Conservation (phyloP, 352 stramenopile species). For the Phytophthora syringae region DNA sequence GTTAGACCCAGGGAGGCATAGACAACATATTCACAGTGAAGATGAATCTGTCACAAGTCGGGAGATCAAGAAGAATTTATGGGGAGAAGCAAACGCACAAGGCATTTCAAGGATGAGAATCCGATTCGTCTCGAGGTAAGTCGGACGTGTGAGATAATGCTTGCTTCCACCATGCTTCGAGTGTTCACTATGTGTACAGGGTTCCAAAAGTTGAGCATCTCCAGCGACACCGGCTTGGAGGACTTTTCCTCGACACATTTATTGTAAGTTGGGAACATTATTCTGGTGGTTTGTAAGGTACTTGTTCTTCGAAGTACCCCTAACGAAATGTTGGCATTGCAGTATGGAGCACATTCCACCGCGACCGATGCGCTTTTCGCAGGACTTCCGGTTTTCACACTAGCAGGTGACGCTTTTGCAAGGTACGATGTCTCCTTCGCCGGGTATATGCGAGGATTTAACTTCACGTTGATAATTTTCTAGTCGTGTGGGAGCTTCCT, state of each 20-base stretch:
- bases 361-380: constrained; percentile 89
- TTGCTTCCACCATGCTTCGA: background rate
- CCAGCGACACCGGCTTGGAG: constrained; percentile 61
- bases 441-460: constrained; percentile 31
- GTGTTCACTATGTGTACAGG: constrained; percentile 28
- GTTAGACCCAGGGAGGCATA: constrained; percentile 56
- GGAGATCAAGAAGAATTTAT: constrained; percentile 58
- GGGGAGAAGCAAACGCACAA: constrained; percentile 49
- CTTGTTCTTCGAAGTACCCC: too few relatives aligned
- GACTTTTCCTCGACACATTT: constrained; percentile 94
- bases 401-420: constrained; percentile 70
- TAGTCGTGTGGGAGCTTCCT: constrained; percentile 60
- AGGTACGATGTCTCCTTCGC: constrained; percentile 35
- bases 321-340: background rate
- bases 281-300: background rate
- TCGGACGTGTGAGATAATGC: background rate
- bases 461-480: background rate
- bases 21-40: background rate
- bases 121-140: constrained; percentile 58
- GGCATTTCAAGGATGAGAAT: constrained; percentile 60
- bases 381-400: constrained; percentile 88
- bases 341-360: constrained; percentile 94
- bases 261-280: constrained; percentile 43
- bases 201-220: constrained; percentile 85
- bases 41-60: constrained; percentile 38